A percentile compares a stretch with the other conserved stretches of the same genome.
Conservation (phyloP, 768 basidiomycete species). For the Strobilomyces dryophilus region DNA sequence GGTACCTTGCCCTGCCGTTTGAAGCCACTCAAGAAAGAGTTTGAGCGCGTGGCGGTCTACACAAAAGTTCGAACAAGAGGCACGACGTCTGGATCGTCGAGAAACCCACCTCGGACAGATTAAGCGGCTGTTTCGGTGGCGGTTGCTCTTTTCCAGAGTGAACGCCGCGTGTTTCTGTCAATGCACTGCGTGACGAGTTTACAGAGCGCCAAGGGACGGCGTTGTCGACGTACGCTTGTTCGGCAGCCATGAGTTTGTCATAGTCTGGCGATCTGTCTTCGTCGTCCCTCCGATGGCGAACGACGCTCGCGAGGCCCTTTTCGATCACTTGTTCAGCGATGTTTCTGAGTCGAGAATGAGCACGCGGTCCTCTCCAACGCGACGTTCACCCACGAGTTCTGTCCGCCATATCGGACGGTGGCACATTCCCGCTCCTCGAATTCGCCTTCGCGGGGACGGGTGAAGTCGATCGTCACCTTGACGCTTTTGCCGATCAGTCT, state of each 20-base stretch:
- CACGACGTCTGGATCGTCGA: neutral
- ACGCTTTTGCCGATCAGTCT: conserved; percentile 88
- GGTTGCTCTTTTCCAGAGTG: conserved; percentile 91
- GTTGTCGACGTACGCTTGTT: conserved; percentile 70
- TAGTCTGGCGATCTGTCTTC: conserved; percentile 95
- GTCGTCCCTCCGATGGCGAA: conserved; percentile 92
- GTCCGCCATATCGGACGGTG: conserved; percentile 80
- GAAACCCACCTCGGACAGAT: conserved; percentile 79
- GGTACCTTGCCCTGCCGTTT: conserved; percentile 82
- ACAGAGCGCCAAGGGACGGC: neutral
- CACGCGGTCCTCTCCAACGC: neutral
- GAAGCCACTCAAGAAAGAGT: conserved; percentile 85
- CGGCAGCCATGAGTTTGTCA: conserved; percentile 93
- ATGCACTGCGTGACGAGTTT: conserved; percentile 51
- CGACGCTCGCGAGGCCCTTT: conserved; percentile 83
- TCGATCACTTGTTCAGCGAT: conserved; percentile 92
- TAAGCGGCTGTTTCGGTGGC: conserved; percentile 74
- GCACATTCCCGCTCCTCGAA: conserved; percentile 92
- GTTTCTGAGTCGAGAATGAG: conserved; percentile 49
- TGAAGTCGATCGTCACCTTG: conserved; percentile 80
- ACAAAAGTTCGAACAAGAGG: conserved; percentile 1
- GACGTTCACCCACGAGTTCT: conserved; percentile 56
- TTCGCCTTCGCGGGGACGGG: conserved; percentile 89
- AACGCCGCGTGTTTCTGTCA: conserved; percentile 72
- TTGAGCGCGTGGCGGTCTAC: conserved; percentile 71